phyloP scores from a whole-genome alignment of 768 basidiomycete species.

The Dentipellis fragilis region DNA sequence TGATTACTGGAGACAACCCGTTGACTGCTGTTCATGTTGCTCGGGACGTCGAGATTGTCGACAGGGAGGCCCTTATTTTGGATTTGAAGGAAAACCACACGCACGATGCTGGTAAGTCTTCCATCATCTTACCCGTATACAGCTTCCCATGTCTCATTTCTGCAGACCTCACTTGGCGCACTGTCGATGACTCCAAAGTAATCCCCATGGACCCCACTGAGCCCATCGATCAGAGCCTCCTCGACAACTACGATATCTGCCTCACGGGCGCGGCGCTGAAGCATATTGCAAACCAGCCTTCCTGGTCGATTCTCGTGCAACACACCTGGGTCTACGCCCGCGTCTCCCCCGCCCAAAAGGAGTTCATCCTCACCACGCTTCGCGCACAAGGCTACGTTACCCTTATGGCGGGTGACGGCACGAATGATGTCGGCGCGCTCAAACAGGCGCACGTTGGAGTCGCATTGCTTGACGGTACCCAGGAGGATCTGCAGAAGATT shows the following conservation, averaged over 20 bases:
- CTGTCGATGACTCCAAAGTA: slow-evolving; percentile 83
- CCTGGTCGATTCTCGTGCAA: slow-evolving; percentile 79
- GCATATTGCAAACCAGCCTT: slow-evolving; percentile 62
- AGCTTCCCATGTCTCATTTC: not conserved
- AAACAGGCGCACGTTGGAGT: slow-evolving; percentile 98
- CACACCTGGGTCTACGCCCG: slow-evolving; percentile 99
- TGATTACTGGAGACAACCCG: slow-evolving; percentile 99
- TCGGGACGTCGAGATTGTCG: slow-evolving; percentile 92
- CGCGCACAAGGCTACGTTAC: slow-evolving; percentile 87
- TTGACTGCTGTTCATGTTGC: slow-evolving; percentile 96
- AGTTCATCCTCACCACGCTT: slow-evolving; percentile 85
- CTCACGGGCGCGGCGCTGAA: slow-evolving; percentile 91
- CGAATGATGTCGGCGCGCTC: slow-evolving; percentile 96
- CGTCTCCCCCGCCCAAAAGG: slow-evolving; percentile 93
- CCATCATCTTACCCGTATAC: not conserved
- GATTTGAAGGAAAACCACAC: slow-evolving; percentile 78
- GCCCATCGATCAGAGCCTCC: slow-evolving; percentile 68
- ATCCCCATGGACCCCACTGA: slow-evolving; percentile 77
- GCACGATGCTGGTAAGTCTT: slow-evolving; percentile 52
- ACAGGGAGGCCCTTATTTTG: slow-evolving; percentile 87
- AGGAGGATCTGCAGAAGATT: slow-evolving; percentile 87
- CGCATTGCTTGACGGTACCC: slow-evolving; percentile 83
- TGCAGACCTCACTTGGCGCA: slow-evolving; percentile 83
- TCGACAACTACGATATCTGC: slow-evolving; percentile 90
- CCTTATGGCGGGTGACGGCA: slow-evolving; percentile 98